Evolutionary conservation across 495 filamentous ascomycete genomes (phyloP).

Genomic region (Penicillium pulvis): DNA sequence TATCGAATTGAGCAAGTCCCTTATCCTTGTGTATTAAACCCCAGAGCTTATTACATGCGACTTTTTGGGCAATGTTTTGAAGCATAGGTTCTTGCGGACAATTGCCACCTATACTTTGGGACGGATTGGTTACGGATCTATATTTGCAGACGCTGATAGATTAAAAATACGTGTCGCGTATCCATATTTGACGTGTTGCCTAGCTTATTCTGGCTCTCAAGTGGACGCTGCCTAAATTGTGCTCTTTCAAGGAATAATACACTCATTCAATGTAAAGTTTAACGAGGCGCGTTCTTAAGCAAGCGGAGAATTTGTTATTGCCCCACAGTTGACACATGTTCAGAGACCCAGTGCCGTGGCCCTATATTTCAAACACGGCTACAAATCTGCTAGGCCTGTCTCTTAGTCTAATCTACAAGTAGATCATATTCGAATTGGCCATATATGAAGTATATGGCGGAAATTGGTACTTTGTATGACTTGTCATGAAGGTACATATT

Average conservation of each 20-base stretch:
- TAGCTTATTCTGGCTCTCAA: neutral
- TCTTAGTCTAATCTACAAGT: conserved; percentile 17
- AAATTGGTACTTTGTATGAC: neutral
- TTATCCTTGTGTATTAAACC: neutral
- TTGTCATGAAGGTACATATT: neutral
- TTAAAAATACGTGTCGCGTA: too few species aligned
- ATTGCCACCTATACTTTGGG: neutral
- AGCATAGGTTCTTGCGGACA: neutral
- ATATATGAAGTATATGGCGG: neutral
- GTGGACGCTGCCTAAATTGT: neutral
- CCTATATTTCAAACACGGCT: conserved; percentile 18
- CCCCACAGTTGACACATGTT: conserved; percentile 1
- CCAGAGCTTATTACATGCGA: neutral
- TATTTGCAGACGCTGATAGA: neutral
- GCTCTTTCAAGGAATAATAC: neutral
- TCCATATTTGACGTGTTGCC: neutral
- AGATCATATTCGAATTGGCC: conserved; percentile 11
- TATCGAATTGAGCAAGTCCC: neutral
- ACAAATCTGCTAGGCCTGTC: conserved; percentile 1
- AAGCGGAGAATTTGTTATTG: neutral
- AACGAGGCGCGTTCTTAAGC: too few species aligned
- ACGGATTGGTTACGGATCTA: neutral
- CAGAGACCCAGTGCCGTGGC: conserved; percentile 3
- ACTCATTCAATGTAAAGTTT: too few species aligned
- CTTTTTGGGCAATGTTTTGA: neutral